Conservation (phyloP, 2,329 filamentous ascomycete species). For the Aspergillus clavatus region DNA sequence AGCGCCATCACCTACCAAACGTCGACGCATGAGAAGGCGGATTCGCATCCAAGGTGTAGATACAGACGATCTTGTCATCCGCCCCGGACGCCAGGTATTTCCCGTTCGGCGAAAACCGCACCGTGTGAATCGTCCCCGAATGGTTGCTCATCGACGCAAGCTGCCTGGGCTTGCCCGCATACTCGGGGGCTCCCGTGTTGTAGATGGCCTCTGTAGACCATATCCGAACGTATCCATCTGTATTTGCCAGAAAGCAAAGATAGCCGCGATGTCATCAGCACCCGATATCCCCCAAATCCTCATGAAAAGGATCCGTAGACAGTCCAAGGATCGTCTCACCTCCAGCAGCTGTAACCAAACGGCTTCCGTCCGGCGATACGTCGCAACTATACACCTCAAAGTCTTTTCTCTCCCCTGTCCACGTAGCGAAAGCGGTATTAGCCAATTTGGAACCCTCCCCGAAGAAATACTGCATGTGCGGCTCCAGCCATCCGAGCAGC, state of each 20-base stretch:
- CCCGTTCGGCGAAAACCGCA: conserved; percentile 92
- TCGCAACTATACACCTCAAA: conserved; percentile 98
- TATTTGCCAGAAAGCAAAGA: background rate
- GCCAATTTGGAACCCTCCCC: conserved; percentile 8
- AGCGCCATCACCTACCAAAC: conserved; percentile 58
- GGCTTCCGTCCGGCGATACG: conserved; percentile 87
- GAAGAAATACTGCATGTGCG: background rate
- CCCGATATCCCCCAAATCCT: conserved; percentile 10
- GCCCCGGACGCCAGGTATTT: conserved; percentile 95
- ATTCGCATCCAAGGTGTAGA: conserved; percentile 84
- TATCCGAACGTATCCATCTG: conserved; percentile 92
- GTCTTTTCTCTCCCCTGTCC: conserved; percentile 85
- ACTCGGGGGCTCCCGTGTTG: conserved; percentile 67
- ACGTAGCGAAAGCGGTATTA: conserved; percentile 11
- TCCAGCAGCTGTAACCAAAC: conserved; percentile 90
- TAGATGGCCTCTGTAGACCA: conserved; percentile 96
- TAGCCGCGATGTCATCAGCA: conserved; percentile 1
- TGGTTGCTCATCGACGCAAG: conserved; percentile 98
- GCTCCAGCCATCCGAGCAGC: background rate
- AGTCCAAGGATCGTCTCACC: conserved; percentile 49
- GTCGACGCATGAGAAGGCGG: conserved; percentile 70
- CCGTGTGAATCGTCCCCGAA: conserved; percentile 92
- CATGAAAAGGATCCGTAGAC: background rate
- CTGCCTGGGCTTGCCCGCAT: conserved; percentile 75
- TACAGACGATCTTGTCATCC: conserved; percentile 97